Evolutionary conservation across 108 stramenopile genomes (phyloP), one percentile per base, ranked within the genome.

Genomic region (Fragilariopsis cylindrus): DNA sequence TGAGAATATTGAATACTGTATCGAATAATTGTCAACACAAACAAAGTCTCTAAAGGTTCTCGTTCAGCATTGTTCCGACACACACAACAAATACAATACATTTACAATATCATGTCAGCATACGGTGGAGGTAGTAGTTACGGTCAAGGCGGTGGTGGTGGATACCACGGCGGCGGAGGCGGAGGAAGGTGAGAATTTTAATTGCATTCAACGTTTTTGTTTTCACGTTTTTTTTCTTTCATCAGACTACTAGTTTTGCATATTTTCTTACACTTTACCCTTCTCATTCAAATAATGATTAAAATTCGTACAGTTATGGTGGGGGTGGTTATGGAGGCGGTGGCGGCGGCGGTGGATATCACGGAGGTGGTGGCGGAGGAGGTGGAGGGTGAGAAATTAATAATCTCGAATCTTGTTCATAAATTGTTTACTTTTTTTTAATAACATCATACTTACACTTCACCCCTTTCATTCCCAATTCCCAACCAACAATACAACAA

Each of bases 101-200:
- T 30, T 30, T 30, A 30, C 30, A 30, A 30, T 30, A 30, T 30
- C 30, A 30, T 30, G 30, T 30, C 30, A 30, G 30, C 50, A 13
- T 52, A 40, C 62, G 67, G 67, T 21, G 67, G 49, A 7, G 67
- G 67, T 21, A 39, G 49, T 53, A 48, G 67, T 13, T 45, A 18
- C 49, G n/a, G 67, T 19, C 50, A 68, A 16, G 67, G 67, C 12
- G 67, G 74, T 64, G 74, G 76, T 50, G 81, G 81, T 47, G 71
- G 65, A 16, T 76, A 76, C 58, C 76, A 76, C 46, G 70, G 82
- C 12, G 72, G 73, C 30, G 83, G 83, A 9, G 77, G 75, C 12
- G 79, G 79, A 21, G 55, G 44, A 64, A 67, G 70, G 45, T 47
- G 60, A 57, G 60, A 57, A 70, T 58, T 43, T n/a, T 9, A 9